Percentiles rank a stretch among this genome's conserved stretches.
These are phyloP conservation scores for Trypethelium eluteriae DNA, from an alignment of 495 filamentous ascomycete species.

Conservation along the genomic window DNA sequence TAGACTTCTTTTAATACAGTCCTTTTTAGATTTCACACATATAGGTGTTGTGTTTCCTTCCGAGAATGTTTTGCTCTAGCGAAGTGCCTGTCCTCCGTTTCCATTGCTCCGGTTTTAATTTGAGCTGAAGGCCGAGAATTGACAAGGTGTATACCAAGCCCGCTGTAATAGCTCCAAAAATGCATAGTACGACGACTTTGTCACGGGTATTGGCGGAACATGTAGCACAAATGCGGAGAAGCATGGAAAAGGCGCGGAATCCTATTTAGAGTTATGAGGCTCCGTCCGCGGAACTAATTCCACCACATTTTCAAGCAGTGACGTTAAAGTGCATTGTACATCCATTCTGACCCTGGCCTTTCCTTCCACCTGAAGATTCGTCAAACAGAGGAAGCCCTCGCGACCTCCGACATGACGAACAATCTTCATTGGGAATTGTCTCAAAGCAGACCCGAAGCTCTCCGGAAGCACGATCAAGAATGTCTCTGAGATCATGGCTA, in stretches of 20 bases:
- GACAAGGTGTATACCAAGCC: not conserved
- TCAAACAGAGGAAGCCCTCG: not conserved
- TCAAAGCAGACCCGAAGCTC: not conserved
- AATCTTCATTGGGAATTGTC: not conserved
- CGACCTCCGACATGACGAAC: not conserved
- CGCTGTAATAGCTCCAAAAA: not conserved
- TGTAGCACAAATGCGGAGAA: not conserved
- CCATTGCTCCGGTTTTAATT: not conserved
- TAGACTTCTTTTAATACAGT: no score
- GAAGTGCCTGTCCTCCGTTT: not conserved
- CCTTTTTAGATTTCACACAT: not conserved
- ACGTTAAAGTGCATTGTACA: no score
- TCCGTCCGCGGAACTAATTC: not conserved
- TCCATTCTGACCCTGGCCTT: no score
- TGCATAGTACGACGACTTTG: not conserved
- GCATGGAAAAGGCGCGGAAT: not conserved
- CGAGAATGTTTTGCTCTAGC: not conserved
- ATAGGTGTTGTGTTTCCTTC: not conserved
- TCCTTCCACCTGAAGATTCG: no score
- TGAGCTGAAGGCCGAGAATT: not conserved
- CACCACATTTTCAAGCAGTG: not conserved
- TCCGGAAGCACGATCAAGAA: not conserved
- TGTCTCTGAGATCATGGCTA: conserved; percentile 49
- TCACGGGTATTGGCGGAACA: conserved; percentile 3
- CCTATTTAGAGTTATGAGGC: no score